Evolutionary conservation across 768 basidiomycete genomes (phyloP).

Genomic region (Boletales sp.): DNA sequence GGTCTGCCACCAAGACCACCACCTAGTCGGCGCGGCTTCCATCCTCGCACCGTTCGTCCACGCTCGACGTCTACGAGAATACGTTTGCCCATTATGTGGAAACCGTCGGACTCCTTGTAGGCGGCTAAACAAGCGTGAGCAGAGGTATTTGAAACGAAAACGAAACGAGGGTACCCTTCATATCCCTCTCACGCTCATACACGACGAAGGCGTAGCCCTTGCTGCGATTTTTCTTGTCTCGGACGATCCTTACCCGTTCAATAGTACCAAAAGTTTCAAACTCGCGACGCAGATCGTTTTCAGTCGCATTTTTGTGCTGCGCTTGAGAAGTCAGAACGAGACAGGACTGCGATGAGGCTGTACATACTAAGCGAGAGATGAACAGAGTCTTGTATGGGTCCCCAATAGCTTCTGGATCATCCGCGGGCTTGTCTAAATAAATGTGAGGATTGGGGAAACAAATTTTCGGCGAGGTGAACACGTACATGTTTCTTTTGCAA

Average conservation of each 20-base stretch:
- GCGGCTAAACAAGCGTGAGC: slow-evolving; percentile 53
- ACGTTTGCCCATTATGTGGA: slow-evolving; percentile 93
- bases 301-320: slow-evolving; percentile 89
- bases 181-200: slow-evolving; percentile 96
- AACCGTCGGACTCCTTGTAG: slow-evolving; percentile 97
- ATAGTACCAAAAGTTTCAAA: slow-evolving; percentile 95
- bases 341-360: neutral
- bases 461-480: slow-evolving; percentile 13
- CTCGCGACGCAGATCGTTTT: slow-evolving; percentile 88
- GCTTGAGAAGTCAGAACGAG: slow-evolving; percentile 14
- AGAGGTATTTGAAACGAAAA: slow-evolving; percentile 10
- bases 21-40: slow-evolving; percentile 95
- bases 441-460: slow-evolving; percentile 6
- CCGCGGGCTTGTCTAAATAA: slow-evolving; percentile 83
- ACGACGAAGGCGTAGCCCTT: slow-evolving; percentile 96
- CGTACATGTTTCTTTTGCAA: slow-evolving; percentile 84
- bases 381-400: slow-evolving; percentile 99
- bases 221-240: slow-evolving; percentile 83
- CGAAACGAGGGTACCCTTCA: slow-evolving; percentile 73
- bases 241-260: slow-evolving; percentile 90
- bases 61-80: slow-evolving; percentile 98
- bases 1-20: slow-evolving; percentile 99
- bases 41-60: slow-evolving; percentile 95
- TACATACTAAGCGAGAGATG: slow-evolving; percentile 81
- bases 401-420: slow-evolving; percentile 86